Evolutionary conservation across 345 rosid species (phyloP).

Genomic region (Schrenkiella parvula): DNA sequence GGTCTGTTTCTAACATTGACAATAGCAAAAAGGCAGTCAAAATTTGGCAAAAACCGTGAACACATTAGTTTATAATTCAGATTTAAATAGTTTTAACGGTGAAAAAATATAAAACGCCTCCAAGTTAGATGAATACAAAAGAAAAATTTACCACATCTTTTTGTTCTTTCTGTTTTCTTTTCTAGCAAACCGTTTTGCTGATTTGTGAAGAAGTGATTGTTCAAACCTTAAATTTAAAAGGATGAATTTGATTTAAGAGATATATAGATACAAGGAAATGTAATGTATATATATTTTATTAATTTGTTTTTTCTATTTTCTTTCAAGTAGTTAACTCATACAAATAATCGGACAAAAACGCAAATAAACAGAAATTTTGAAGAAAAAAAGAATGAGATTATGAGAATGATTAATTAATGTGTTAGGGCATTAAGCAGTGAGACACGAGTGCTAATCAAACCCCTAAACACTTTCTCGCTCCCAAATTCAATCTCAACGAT

Average conservation of each 20-base stretch:
- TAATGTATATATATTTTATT: background rate
- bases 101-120: background rate
- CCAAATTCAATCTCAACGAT: conserved; percentile 27
- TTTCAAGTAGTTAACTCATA: conserved; percentile 14
- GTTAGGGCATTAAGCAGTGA: conserved; percentile 37
- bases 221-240: background rate
- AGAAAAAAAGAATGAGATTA: background rate
- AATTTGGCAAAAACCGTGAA: background rate
- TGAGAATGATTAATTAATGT: conserved; percentile 6
- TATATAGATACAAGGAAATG: background rate
- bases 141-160: background rate
- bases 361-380: background rate
- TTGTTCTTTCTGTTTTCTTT: background rate
- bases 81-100: background rate
- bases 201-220: background rate
- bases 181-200: background rate
- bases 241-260: background rate
- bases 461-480: conserved; percentile 38
- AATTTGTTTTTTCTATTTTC: conserved; percentile 5
- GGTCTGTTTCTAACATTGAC: background rate
- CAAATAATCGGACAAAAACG: conserved; percentile 20
- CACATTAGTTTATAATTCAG: background rate
- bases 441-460: conserved; percentile 35
- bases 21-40: background rate
- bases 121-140: background rate